Evolutionary conservation across 441 rosid species (phyloP).

Genomic region (Populus hybrid): DNA sequence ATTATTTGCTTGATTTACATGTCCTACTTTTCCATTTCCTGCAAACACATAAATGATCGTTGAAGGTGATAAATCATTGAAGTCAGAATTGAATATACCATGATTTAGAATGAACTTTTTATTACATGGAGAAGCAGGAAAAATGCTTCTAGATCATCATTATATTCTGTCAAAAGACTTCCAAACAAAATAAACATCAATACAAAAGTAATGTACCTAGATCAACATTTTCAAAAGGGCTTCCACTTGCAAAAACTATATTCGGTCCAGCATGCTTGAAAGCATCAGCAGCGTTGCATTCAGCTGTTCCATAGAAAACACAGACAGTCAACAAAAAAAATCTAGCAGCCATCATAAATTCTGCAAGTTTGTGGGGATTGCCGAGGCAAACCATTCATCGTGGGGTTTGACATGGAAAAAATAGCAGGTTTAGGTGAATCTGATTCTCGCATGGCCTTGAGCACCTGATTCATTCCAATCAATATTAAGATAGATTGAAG

Average conservation of each 20-base stretch:
- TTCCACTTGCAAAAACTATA: constrained; percentile 95
- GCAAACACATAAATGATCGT: constrained; percentile 23
- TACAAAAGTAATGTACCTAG: constrained; percentile 52
- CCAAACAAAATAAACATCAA: constrained; percentile 15
- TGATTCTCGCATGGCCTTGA: constrained; percentile 87
- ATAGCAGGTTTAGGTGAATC: constrained; percentile 84
- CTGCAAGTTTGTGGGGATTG: constrained; percentile 1
- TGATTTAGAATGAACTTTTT: background rate
- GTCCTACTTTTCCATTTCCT: constrained; percentile 88
- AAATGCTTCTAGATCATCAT: background rate
- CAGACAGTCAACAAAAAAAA: constrained; percentile 21
- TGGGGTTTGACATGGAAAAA: constrained; percentile 98
- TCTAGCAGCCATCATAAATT: constrained; percentile 16
- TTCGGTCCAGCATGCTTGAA: constrained; percentile 90
- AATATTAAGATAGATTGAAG: constrained; percentile 3
- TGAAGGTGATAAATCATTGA: constrained; percentile 3
- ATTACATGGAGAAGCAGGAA: background rate
- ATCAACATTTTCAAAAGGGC: constrained; percentile 82
- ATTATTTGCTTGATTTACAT: constrained; percentile 98
- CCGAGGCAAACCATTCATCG: constrained; percentile 71
- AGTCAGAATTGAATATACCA: background rate
- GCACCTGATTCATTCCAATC: constrained; percentile 60
- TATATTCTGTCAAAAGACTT: constrained; percentile 12
- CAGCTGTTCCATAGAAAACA: constrained; percentile 54
- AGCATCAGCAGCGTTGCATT: constrained; percentile 94